These are phyloP conservation scores for Rhododendron ferrugineum DNA, from an alignment of 148 eudicot genomes.

Conservation along the genomic window DNA sequence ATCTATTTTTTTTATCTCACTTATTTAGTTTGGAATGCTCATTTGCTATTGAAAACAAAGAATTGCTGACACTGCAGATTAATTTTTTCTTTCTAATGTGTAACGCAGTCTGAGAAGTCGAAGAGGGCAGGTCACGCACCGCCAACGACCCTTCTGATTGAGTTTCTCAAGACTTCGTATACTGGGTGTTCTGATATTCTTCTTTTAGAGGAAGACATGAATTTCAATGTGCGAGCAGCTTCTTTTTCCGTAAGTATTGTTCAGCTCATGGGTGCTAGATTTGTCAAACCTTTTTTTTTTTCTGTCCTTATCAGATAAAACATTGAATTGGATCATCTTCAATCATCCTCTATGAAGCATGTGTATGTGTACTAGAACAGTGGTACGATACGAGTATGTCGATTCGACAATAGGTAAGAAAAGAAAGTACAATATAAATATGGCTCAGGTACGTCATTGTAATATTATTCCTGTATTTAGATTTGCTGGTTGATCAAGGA, in stretches of 20 bases:
- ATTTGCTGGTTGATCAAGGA: background rate
- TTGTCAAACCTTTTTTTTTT: background rate
- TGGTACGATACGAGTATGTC: background rate
- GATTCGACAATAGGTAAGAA: background rate
- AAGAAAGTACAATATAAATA: background rate
- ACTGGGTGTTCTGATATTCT: slow-evolving; percentile 48
- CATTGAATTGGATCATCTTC: background rate
- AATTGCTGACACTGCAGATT: background rate
- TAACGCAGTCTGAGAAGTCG: slow-evolving; percentile 79
- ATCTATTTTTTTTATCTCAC: background rate
- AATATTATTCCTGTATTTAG: background rate
- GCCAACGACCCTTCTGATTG: slow-evolving; percentile 51
- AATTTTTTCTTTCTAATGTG: background rate
- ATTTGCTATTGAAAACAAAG: background rate
- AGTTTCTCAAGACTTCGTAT: slow-evolving; percentile 48
- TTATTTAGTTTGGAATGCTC: background rate
- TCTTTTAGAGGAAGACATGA: slow-evolving; percentile 77
- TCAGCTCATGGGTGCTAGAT: background rate
- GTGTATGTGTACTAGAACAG: background rate
- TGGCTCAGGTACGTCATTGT: background rate
- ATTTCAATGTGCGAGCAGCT: slow-evolving; percentile 76
- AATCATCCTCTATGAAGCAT: background rate
- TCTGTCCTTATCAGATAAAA: background rate
- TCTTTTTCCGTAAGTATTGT: slow-evolving; percentile 46
- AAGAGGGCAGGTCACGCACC: slow-evolving; percentile 70